A percentile compares a stretch with the other conserved stretches of the same genome.
Conservation (phyloP, 306 rosid species). For the Cucurbita maxima region DNA sequence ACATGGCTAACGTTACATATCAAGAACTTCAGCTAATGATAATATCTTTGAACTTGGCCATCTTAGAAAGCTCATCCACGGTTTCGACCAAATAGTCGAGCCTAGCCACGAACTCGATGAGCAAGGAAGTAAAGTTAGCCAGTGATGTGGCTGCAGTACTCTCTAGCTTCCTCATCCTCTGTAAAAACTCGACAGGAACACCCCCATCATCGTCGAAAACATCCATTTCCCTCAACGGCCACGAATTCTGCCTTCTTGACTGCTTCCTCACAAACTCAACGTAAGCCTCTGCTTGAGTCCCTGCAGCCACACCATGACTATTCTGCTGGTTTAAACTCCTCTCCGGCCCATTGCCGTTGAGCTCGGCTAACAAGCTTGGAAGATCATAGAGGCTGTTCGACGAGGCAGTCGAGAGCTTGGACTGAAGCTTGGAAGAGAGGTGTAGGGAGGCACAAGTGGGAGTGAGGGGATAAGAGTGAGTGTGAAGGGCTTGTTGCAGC, state of each 20-base stretch:
- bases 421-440: constrained; percentile 18
- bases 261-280: constrained; percentile 31
- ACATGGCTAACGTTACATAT: neutral
- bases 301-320: neutral
- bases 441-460: constrained; percentile 14
- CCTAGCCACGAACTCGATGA: constrained; percentile 64
- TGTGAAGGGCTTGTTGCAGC: constrained; percentile 42
- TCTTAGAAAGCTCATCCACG: constrained; percentile 44
- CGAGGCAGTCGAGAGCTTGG: constrained; percentile 17
- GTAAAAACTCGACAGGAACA: constrained; percentile 14
- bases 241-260: constrained; percentile 42
- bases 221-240: constrained; percentile 48
- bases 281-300: constrained; percentile 15
- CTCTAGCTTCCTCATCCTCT: constrained; percentile 36
- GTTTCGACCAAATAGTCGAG: constrained; percentile 60
- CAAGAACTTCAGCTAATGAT: neutral
- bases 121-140: constrained; percentile 47
- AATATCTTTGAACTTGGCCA: constrained; percentile 46
- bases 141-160: constrained; percentile 47
- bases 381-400: constrained; percentile 9
- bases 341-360: constrained; percentile 7
- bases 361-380: constrained; percentile 10
- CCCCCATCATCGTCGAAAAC: constrained; percentile 37
- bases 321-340: constrained; percentile 8
- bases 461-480: constrained; percentile 41